Evolutionary conservation across 768 basidiomycete genomes (phyloP), one percentile per base, ranked within the genome.

Genomic region (Rhizopogon sp.): DNA sequence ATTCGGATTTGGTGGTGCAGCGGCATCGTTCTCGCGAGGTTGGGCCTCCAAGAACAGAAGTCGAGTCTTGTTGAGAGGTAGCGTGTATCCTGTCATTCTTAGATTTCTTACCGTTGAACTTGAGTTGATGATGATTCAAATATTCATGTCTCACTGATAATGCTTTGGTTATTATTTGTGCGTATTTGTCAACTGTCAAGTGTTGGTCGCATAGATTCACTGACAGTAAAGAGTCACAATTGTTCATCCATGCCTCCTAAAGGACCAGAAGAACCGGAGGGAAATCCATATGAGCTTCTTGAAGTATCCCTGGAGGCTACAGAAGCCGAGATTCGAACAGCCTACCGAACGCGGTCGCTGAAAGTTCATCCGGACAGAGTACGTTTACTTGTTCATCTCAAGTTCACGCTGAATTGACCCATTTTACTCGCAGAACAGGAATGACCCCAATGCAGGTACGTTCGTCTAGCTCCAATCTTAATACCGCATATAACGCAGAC

Each of bases 331-430:
- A 88, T 93, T 52, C 79, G 81, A 55, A 88, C 84, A 3, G 89
- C 90, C 0, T 93, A 92, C 61, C 79, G 90, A 40, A 78, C 88
- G 56, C 76, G 82, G 29, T 92, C 91, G 1, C 77, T 90, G 62
- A 92, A 90, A 73, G 88, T 92, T 37, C 91, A 93, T 71, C 91
- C 91, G 29, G 91, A 93, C 65, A 81, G 89, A 64, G 90, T 90
- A 60, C 58, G 81, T 77, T 57, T 58, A 13, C 35, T 37, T 37
- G 9, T 40, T 43, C 22, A 43, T 31, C 60, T 50, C 37, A 58
- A 44, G 58, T 57, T 28, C 17, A 52, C n/a, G 37, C 62, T 64
- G n/a, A 59, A 39, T 50, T 39, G 50, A 60, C 60, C 25, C 35
- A 37, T 16, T 42, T 5, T 3, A 11, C 20, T 58, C 61, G 5